Percentiles rank a stretch among this genome's conserved stretches.
Evolutionary conservation across 2,329 filamentous ascomycete genomes (phyloP).

Genomic region (Aspergillus hiratsukae): DNA sequence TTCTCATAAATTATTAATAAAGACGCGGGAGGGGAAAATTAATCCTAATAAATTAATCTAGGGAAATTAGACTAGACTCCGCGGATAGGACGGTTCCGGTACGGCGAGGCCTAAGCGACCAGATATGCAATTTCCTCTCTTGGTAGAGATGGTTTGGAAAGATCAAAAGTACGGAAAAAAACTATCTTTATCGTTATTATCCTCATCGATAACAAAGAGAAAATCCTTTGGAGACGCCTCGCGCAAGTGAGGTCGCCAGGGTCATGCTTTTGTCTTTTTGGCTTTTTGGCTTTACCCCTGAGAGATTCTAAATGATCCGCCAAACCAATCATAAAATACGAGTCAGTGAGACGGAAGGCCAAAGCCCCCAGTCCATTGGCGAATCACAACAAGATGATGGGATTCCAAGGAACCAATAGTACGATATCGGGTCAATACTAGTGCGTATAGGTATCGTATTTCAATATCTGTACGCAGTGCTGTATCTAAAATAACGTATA

Average conservation of each 20-base stretch:
- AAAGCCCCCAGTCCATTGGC: neutral
- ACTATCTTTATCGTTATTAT: neutral
- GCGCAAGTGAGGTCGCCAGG: too few species aligned
- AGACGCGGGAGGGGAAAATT: slow-evolving; percentile 1
- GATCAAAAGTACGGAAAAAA: neutral
- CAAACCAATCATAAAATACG: neutral
- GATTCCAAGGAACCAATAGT: neutral
- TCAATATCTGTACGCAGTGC: neutral
- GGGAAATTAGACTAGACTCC: neutral
- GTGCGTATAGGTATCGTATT: neutral
- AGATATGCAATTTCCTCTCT: neutral
- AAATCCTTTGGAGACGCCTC: too few species aligned
- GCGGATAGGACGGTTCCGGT: neutral
- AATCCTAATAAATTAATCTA: neutral
- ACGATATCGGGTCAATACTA: neutral
- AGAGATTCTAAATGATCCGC: neutral
- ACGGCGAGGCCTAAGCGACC: neutral
- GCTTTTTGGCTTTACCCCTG: neutral
- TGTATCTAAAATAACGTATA: too few species aligned
- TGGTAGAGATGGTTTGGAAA: neutral
- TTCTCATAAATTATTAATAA: slow-evolving; percentile 1
- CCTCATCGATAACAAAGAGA: neutral
- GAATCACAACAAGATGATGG: neutral
- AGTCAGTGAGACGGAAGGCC: neutral
- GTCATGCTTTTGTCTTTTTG: neutral